phyloP scores from a whole-genome alignment of 192 early-diverging fungal genomes.

The Chytriomyces sp. region DNA sequence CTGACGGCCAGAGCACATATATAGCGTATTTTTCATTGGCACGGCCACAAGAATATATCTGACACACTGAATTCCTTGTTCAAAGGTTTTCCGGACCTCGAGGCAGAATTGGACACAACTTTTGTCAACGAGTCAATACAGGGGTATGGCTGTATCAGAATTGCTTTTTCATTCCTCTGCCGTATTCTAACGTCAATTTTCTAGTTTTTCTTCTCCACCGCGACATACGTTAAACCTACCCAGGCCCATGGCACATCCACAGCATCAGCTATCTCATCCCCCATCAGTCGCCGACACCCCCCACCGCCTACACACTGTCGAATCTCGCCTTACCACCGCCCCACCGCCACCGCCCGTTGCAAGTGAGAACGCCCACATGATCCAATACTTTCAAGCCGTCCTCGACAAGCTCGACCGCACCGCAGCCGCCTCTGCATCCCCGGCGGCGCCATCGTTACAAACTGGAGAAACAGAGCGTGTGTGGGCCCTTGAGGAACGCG shows the following conservation, averaged over 20 bases:
- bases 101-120: not conserved
- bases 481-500: not conserved
- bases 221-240: no score
- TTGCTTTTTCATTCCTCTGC: no score
- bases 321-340: no score
- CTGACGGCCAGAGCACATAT: not conserved
- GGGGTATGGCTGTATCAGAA: no score
- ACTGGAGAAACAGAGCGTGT: not conserved
- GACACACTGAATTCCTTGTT: not conserved
- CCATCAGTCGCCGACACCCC: no score
- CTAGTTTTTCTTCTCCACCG: no score
- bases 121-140: no score
- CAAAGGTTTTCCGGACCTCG: constrained; percentile 13
- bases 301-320: no score
- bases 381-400: constrained; percentile 24
- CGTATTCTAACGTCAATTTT: no score
- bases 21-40: not conserved
- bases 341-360: not conserved
- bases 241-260: no score
- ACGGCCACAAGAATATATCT: not conserved
- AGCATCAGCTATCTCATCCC: no score
- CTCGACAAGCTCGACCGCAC: constrained; percentile 17
- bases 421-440: not conserved
- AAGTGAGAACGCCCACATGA: constrained; percentile 9
- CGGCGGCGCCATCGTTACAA: not conserved